Base-by-base conservation (phyloP, 306 rosid species). In the Luffa aegyptiaca region DNA sequence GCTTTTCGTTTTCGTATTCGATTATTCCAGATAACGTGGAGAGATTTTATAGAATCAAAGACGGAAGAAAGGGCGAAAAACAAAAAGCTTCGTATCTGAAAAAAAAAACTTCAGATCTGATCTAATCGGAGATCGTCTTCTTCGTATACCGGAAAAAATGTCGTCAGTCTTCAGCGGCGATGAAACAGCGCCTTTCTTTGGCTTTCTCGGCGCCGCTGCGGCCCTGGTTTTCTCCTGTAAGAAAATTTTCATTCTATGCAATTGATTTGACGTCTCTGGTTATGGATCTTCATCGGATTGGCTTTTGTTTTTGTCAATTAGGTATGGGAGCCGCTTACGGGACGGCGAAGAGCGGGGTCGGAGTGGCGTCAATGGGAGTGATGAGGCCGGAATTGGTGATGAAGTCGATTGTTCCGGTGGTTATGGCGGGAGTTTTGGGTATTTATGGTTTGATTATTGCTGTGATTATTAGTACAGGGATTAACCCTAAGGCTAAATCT, bases 271-370 rank as follows among this genome's bases (percentile, higher is more conserved):
- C 12, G 1, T 70, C n/a, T 20, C 2, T 44, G 4, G 33, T 35
- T 35, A 75, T 48, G 75, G 53, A 80, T 78, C 77, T 45, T 66
- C 73, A 49, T 77, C 12, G 53, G 37, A 77, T 36, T 9, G 17
- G 10, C 2, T 42, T 12, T 6, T 75, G 46, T 77, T 42, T 39
- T 39, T 42, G 44, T 69, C 61, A 51, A 10, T 84, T 44, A 88
- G 91, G 91, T 84, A 88, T 88, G 91, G 91, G 91, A 70, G 91
- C 91, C 4, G 91, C 91, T 53, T 88, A 88, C 66, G 91, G 91
- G 5, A 88, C 91, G 37, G 91, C 91, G 6, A 88, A 86, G 87
- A 88, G 91, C 61, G 91, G 91, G 31, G 91, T 88, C 0, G 91
- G 91, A 53, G 91, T 88, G 72, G 91, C 91, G 72, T 88, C 91